Conservation (phyloP, 352 stramenopile genomes). For the Phytophthora brassicae region DNA sequence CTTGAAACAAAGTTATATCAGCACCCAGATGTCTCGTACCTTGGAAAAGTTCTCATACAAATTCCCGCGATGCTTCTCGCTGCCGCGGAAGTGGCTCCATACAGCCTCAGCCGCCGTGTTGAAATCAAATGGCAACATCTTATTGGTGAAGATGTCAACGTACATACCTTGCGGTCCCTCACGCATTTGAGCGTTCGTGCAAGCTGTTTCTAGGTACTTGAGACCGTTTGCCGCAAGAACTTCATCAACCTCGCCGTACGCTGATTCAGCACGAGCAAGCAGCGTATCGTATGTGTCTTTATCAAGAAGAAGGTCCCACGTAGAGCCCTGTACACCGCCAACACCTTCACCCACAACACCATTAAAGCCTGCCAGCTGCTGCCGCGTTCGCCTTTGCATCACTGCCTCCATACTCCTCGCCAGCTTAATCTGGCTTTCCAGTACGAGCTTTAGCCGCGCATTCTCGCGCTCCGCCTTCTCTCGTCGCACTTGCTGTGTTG, state of each 20-base stretch:
- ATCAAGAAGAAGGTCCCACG: constrained; percentile 36
- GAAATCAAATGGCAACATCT: constrained; percentile 51
- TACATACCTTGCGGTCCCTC: constrained; percentile 41
- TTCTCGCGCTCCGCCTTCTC: constrained; percentile 48
- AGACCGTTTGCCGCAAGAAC: constrained; percentile 46
- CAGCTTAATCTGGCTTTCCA: constrained; percentile 51
- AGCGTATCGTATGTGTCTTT: constrained; percentile 41
- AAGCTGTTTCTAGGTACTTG: constrained; percentile 29
- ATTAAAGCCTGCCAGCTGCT: constrained; percentile 37
- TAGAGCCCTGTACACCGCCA: constrained; percentile 13
- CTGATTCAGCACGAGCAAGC: constrained; percentile 30
- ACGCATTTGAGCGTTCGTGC: constrained; percentile 36
- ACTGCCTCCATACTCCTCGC: constrained; percentile 50
- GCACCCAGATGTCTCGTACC: constrained; percentile 14
- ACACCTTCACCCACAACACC: constrained; percentile 24
- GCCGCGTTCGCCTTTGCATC: constrained; percentile 33
- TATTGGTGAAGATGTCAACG: constrained; percentile 50
- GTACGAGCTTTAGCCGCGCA: constrained; percentile 43
- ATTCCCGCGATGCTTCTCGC: constrained; percentile 45
- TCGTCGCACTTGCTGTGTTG: constrained; percentile 31
- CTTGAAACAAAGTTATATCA: background rate
- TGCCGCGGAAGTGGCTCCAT: constrained; percentile 51
- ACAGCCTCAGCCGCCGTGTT: constrained; percentile 37
- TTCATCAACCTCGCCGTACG: constrained; percentile 41
- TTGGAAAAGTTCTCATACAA: constrained; percentile 45